These are phyloP conservation scores for Penicillium waksmanii DNA, from an alignment of 495 filamentous ascomycete genomes.

Conservation along the genomic window DNA sequence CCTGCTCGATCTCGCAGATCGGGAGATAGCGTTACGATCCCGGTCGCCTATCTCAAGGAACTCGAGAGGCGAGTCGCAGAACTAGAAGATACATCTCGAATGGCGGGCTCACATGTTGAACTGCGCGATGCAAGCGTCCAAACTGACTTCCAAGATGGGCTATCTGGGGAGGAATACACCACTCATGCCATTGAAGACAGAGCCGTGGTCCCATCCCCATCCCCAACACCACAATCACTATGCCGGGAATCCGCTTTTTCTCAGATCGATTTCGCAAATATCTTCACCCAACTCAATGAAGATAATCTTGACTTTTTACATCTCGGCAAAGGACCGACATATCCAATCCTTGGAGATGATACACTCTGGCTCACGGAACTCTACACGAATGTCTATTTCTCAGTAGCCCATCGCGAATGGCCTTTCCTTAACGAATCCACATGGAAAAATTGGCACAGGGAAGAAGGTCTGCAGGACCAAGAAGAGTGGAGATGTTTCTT, in stretches of 20 bases:
- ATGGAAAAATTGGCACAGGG: constrained; percentile 33
- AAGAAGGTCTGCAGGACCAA: constrained; percentile 19
- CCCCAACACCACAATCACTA: neutral
- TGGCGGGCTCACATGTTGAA: constrained; percentile 2
- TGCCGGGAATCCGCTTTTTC: constrained; percentile 11
- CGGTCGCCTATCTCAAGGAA: constrained; percentile 37
- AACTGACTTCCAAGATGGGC: constrained; percentile 22
- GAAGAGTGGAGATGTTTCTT: constrained; percentile 37
- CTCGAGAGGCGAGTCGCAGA: constrained; percentile 33
- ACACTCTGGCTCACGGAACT: constrained; percentile 31
- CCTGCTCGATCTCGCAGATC: constrained; percentile 32
- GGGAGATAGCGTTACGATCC: constrained; percentile 37
- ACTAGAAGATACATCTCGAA: constrained; percentile 14
- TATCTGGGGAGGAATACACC: neutral
- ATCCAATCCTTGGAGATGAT: constrained; percentile 19
- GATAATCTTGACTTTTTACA: constrained; percentile 23
- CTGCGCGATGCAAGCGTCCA: constrained; percentile 35
- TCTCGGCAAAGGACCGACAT: constrained; percentile 16
- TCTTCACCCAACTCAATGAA: constrained; percentile 13
- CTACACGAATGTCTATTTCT: constrained; percentile 39
- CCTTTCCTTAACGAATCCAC: constrained; percentile 32
- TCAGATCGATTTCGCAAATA: constrained; percentile 11
- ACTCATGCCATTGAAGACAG: constrained; percentile 7
- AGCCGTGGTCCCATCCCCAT: constrained; percentile 11
- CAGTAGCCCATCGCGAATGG: constrained; percentile 39